Evolutionary conservation across 345 rosid genomes (phyloP).

Genomic region (Salix suchowensis): DNA sequence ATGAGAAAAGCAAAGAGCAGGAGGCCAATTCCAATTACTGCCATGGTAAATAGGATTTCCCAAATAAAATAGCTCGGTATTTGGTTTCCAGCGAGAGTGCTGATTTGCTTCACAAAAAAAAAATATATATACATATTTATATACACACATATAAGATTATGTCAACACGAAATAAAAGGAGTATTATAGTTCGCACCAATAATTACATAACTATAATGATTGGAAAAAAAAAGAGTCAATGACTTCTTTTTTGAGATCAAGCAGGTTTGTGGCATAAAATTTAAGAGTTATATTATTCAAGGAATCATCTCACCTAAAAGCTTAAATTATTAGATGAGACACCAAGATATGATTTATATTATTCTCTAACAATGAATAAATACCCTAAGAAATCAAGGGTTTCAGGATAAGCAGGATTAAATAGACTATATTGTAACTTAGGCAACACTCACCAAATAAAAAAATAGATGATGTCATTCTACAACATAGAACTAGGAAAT

Average conservation of each 20-base stretch:
- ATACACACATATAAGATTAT: not conserved
- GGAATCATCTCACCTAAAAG: no score
- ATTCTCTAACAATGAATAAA: not conserved
- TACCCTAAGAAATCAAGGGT: not conserved
- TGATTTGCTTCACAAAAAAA: slow-evolving; percentile 68
- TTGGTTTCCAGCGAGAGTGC: slow-evolving; percentile 91
- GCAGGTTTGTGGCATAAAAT: not conserved
- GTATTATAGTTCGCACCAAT: not conserved
- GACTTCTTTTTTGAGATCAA: not conserved
- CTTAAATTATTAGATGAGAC: no score
- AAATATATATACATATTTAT: no score
- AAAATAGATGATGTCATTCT: not conserved
- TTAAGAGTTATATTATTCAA: not conserved
- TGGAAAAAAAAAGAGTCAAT: no score
- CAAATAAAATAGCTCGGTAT: slow-evolving; percentile 66
- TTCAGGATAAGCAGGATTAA: not conserved
- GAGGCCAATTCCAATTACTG: slow-evolving; percentile 72
- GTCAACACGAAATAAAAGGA: not conserved
- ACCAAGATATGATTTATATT: no score
- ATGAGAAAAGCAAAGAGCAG: slow-evolving; percentile 88
- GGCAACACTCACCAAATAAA: not conserved
- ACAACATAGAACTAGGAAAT: no score
- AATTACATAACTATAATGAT: not conserved
- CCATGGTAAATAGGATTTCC: slow-evolving; percentile 91
- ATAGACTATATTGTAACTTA: not conserved